phyloP scores from a whole-genome alignment of 352 stramenopile genomes.

The Blastocystis sp. region DNA sequence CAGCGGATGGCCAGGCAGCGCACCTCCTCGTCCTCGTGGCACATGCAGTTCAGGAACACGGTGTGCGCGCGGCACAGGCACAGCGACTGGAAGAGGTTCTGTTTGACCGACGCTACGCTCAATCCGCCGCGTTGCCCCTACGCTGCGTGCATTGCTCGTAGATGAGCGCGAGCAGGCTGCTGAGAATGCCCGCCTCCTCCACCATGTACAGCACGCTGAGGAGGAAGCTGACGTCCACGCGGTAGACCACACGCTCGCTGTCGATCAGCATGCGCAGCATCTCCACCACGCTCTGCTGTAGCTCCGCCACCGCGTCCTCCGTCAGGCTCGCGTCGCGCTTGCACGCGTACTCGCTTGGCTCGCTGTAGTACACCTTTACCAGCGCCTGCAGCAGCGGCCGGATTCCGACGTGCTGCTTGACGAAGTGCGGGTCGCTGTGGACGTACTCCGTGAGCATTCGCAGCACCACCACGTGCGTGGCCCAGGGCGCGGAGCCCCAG shows the following conservation, averaged over 20 bases:
- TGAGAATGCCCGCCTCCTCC: slow-evolving; percentile 12
- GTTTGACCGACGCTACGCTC: slow-evolving; percentile 27
- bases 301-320: slow-evolving; percentile 40
- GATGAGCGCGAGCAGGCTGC: slow-evolving; percentile 8
- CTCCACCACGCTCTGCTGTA: slow-evolving; percentile 46
- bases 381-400: slow-evolving; percentile 54
- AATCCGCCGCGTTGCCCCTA: background rate
- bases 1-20: slow-evolving; percentile 54
- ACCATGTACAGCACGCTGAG: slow-evolving; percentile 62
- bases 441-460: slow-evolving; percentile 15
- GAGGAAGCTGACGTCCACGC: slow-evolving; percentile 59
- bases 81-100: slow-evolving; percentile 44
- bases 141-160: slow-evolving; percentile 19
- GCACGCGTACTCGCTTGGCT: slow-evolving; percentile 19
- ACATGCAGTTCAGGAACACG: slow-evolving; percentile 64
- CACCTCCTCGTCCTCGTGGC: slow-evolving; percentile 53
- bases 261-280: slow-evolving; percentile 52
- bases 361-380: slow-evolving; percentile 66
- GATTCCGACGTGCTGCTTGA: slow-evolving; percentile 66
- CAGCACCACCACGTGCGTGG: slow-evolving; percentile 64
- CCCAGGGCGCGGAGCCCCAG: slow-evolving; percentile 59
- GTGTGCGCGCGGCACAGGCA: slow-evolving; percentile 62
- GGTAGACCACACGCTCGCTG: slow-evolving; percentile 18
- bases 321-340: slow-evolving; percentile 59
- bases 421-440: background rate